A percentile compares a stretch with the other conserved stretches of the same genome.
phyloP scores from a whole-genome alignment of 148 eudicot species.

The Nepenthes gracilis region DNA sequence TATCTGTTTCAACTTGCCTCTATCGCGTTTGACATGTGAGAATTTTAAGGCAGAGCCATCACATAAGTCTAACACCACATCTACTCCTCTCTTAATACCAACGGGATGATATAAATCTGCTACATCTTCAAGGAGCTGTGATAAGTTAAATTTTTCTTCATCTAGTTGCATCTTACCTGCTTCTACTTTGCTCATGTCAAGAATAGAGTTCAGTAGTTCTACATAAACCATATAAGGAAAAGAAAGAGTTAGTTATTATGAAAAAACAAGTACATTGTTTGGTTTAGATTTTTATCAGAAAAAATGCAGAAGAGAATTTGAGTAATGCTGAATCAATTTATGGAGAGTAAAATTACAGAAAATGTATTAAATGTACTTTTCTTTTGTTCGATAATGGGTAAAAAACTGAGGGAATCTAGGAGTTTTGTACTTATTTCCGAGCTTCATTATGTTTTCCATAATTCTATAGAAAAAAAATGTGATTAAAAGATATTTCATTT shows the following conservation, averaged over 20 bases:
- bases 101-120: slow-evolving; percentile 55
- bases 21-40: slow-evolving; percentile 54
- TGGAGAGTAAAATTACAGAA: no score
- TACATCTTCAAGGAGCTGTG: slow-evolving; percentile 49
- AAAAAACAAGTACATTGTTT: neutral
- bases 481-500: no score
- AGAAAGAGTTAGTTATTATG: neutral
- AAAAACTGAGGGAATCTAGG: no score
- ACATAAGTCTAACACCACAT: slow-evolving; percentile 55
- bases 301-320: neutral
- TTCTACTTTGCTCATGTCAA: slow-evolving; percentile 67
- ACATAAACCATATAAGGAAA: neutral
- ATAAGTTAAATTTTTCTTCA: slow-evolving; percentile 43
- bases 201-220: slow-evolving; percentile 19
- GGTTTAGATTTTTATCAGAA: no score
- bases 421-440: no score
- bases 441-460: no score
- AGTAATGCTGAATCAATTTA: no score
- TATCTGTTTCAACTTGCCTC: slow-evolving; percentile 55
- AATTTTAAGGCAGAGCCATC: slow-evolving; percentile 42
- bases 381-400: no score
- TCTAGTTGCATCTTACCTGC: slow-evolving; percentile 74
- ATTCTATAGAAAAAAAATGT: no score
- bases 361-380: no score
- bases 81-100: slow-evolving; percentile 64